Evolutionary conservation across 345 rosid genomes (phyloP), one percentile per base, ranked within the genome.

Genomic region (Linum tenue): DNA sequence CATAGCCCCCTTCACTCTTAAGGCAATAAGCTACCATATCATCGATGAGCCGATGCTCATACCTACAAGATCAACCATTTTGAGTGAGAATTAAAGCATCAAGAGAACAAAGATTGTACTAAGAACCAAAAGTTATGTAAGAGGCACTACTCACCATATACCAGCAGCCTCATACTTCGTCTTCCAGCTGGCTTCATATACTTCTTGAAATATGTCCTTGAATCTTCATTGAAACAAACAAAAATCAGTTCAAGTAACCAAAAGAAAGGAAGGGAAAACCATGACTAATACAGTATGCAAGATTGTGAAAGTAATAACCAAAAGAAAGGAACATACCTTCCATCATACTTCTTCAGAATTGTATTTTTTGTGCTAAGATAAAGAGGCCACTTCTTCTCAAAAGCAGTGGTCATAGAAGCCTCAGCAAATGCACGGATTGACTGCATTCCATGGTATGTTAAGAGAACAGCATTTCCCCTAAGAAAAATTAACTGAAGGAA

Each of bases 21-120:
- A 94, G 74, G 38, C 95, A 95, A 76, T 90, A 94, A 31, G 99
- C 99, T 61, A 94, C 99, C 99, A 94, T 94, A 78, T 94, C 99
- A 78, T 94, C 99, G 68, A 94, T 94, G 66, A 94, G 92, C 74
- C 97, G 99, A 78, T 94, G 99, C 63, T 94, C 99, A 79, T 94
- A 94, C 99, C 99, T 94, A 68, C 67, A 70, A 72, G 67, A 75
- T 69, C 12, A 62, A 71, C 59, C 35, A 73, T 58, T 56, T 2
- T 22, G 31, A 22, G 56, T 55, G 70, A 36, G 6, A 56, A 11
- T 14, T 17, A 61, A 63, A 3, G 3, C 36, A 67, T 36, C 48
- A 57, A n/a, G 10, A 37, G 5, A 36, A 73, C 63, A 10, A 63
- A 22, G 31, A 22, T 22, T 22, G 31, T 53, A 67, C 40, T 64